These are phyloP conservation scores for Quercus engelmannii DNA, from an alignment of 306 rosid species.

Conservation along the genomic window DNA sequence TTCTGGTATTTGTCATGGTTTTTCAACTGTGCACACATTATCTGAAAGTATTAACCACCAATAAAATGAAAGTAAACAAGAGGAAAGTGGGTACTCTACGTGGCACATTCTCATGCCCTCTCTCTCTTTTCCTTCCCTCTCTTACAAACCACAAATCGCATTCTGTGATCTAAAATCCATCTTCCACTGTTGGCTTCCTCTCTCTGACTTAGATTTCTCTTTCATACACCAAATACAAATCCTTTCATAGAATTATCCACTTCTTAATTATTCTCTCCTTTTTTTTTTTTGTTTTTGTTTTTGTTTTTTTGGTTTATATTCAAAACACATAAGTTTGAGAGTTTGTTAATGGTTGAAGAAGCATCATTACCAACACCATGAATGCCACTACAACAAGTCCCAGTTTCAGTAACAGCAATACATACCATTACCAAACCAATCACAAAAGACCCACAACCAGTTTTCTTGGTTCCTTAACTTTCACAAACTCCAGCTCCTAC, in stretches of 20 bases:
- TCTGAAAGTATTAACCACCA: too few species aligned
- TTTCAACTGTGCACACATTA: too few species aligned
- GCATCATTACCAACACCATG: constrained; percentile 20
- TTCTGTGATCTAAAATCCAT: neutral
- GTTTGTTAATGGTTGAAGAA: neutral
- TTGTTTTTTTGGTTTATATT: neutral
- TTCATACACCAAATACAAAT: neutral
- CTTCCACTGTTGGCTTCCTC: neutral
- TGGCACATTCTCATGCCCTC: neutral
- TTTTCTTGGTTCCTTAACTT: constrained; percentile 16
- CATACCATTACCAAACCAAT: constrained; percentile 1
- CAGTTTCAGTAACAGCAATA: constrained; percentile 14
- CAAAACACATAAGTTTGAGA: neutral
- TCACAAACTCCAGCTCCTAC: constrained; percentile 11
- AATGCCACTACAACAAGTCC: constrained; percentile 13
- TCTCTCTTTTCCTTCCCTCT: neutral
- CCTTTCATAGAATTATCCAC: neutral
- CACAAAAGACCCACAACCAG: constrained; percentile 2
- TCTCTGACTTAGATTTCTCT: neutral
- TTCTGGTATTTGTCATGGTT: too few species aligned
- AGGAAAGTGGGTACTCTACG: neutral
- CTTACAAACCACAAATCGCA: neutral
- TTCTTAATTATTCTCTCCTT: neutral
- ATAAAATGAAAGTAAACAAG: neutral
- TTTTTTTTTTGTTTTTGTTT: neutral